Conservation (phyloP, 257 asterid genomes). For the Gynochthodes officinalis region DNA sequence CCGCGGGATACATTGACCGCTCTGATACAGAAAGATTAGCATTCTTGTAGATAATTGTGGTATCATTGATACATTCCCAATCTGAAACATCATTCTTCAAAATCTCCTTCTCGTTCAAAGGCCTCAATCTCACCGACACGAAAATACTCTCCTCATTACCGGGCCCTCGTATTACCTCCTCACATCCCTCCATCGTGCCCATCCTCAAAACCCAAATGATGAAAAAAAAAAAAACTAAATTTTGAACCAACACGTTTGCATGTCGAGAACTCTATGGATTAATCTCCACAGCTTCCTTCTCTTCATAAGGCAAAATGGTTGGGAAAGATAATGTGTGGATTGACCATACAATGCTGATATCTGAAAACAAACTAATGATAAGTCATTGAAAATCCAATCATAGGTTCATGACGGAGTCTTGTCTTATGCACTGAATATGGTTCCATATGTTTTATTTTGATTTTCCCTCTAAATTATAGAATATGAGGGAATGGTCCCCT, state of each 20-base stretch:
- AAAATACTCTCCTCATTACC: constrained; percentile 67
- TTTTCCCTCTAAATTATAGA: constrained; percentile 11
- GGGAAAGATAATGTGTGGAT: constrained; percentile 36
- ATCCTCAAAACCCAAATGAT: constrained; percentile 1
- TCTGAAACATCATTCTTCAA: constrained; percentile 75
- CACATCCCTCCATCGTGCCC: constrained; percentile 34
- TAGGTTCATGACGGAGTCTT: constrained; percentile 29
- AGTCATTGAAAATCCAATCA: constrained; percentile 55
- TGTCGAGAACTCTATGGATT: constrained; percentile 7
- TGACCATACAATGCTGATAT: constrained; percentile 41
- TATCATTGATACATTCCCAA: constrained; percentile 91
- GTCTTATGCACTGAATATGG: constrained; percentile 56
- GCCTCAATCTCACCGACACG: constrained; percentile 94
- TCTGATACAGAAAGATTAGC: constrained; percentile 62
- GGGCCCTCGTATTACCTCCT: constrained; percentile 8
- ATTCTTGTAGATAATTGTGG: constrained; percentile 75
- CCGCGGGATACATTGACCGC: constrained; percentile 80
- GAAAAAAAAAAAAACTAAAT: background rate
- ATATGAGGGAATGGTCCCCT: constrained; percentile 54
- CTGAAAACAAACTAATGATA: constrained; percentile 30
- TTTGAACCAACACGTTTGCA: constrained; percentile 9
- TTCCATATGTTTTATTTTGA: constrained; percentile 9
- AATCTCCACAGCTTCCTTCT: constrained; percentile 6
- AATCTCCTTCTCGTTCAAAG: constrained; percentile 73
- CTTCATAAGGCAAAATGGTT: constrained; percentile 30